Conservation (phyloP, 257 asterid genomes). For the Ajuga chamaepitys region DNA sequence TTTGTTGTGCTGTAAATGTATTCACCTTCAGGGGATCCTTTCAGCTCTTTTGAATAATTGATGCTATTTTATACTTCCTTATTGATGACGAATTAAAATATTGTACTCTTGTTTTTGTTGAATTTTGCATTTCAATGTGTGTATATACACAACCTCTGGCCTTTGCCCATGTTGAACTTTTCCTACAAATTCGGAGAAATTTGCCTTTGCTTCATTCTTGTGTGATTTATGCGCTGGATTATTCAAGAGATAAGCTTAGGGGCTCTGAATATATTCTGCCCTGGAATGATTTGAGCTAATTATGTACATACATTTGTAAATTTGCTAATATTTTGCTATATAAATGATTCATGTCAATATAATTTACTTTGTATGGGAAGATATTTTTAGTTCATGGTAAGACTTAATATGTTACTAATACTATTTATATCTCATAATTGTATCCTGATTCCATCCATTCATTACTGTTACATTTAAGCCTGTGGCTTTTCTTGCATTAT, state of each 20-base stretch:
- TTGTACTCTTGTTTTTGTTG: conserved; percentile 1
- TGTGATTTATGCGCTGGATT: background rate
- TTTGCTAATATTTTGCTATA: background rate
- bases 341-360: background rate
- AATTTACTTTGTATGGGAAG: background rate
- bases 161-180: background rate
- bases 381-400: background rate
- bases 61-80: background rate
- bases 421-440: background rate
- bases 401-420: background rate
- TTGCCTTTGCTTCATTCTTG: background rate
- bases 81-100: background rate
- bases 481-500: background rate
- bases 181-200: background rate
- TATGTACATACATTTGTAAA: background rate
- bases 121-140: background rate
- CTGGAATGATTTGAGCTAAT: background rate
- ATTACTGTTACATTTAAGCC: background rate
- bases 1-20: background rate
- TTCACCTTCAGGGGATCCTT: conserved; percentile 1
- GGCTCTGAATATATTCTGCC: background rate
- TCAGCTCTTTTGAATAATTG: conserved; percentile 3
- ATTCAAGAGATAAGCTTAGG: background rate
- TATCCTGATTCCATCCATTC: background rate
- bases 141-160: background rate